These are phyloP conservation scores for Xanthoceras sorbifolium DNA, from an alignment of 345 rosid genomes.

Conservation along the genomic window DNA sequence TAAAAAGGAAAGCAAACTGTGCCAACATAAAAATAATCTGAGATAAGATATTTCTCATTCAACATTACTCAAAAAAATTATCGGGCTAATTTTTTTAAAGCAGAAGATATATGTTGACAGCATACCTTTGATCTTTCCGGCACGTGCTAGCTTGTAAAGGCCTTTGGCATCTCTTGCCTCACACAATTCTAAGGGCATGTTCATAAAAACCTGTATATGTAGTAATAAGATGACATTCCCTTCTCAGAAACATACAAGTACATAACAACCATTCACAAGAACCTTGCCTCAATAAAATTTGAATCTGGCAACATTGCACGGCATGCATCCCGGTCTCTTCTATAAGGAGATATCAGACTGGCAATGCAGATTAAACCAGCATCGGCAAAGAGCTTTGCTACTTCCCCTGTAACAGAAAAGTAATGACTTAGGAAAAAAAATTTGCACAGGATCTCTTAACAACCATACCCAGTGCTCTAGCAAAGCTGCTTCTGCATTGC, in stretches of 20 bases:
- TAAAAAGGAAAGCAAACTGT: neutral
- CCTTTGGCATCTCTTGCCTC: conserved; percentile 93
- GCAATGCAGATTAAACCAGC: conserved; percentile 91
- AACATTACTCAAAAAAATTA: neutral
- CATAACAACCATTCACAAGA: neutral
- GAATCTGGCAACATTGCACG: conserved; percentile 68
- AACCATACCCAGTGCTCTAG: neutral
- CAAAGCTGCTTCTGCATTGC: too few relatives aligned
- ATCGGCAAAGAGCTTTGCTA: conserved; percentile 90
- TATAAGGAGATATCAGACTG: conserved; percentile 88
- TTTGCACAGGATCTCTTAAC: neutral
- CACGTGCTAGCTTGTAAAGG: conserved; percentile 90
- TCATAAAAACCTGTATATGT: conserved; percentile 74
- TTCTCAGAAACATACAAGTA: conserved; percentile 1
- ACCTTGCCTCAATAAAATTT: conserved; percentile 77
- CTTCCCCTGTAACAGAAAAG: conserved; percentile 62
- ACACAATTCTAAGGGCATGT: conserved; percentile 76
- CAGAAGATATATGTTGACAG: neutral
- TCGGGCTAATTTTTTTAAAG: neutral
- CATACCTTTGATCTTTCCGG: conserved; percentile 85
- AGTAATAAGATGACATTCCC: conserved; percentile 5
- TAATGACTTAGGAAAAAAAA: conserved; percentile 3
- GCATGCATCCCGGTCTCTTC: conserved; percentile 85
- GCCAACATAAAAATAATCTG: neutral
- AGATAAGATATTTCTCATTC: neutral